phyloP scores from a whole-genome alignment of 2,329 filamentous ascomycete species.

The Penicillium sp. region DNA sequence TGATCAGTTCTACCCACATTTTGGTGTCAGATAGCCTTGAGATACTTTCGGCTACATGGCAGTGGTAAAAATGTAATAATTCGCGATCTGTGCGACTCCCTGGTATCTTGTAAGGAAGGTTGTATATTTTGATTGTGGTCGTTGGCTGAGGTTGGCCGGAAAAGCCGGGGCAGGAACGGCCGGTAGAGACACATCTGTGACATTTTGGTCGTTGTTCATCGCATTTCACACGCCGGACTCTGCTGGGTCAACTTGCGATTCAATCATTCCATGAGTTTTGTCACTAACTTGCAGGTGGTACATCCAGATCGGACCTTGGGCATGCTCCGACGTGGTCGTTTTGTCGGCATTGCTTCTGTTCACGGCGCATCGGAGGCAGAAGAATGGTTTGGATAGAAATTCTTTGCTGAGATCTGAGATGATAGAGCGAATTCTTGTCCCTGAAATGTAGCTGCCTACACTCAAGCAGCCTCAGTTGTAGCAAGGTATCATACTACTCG shows the following conservation, averaged over 20 bases:
- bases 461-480: too few relatives aligned
- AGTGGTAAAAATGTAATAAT: conserved; percentile 26
- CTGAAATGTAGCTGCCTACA: background rate
- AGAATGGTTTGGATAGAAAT: background rate
- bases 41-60: conserved; percentile 16
- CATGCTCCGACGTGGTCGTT: conserved; percentile 10
- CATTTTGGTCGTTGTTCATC: conserved; percentile 28
- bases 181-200: conserved; percentile 22
- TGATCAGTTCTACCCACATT: background rate
- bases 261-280: background rate
- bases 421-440: too few relatives aligned
- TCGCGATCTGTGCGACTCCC: conserved; percentile 26
- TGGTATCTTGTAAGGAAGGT: conserved; percentile 11
- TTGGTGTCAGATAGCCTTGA: conserved; percentile 17
- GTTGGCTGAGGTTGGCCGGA: background rate
- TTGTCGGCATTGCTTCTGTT: background rate
- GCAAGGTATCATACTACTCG: too few relatives aligned
- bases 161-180: conserved; percentile 27
- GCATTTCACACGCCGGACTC: conserved; percentile 26
- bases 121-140: background rate
- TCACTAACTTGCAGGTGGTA: conserved; percentile 20
- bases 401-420: too few relatives aligned
- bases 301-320: conserved; percentile 22
- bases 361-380: too few relatives aligned
- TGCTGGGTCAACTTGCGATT: background rate